Percentiles rank a stretch among this genome's conserved stretches.
Conservation (phyloP, 768 basidiomycete species). For the Mycena vulgaris region DNA sequence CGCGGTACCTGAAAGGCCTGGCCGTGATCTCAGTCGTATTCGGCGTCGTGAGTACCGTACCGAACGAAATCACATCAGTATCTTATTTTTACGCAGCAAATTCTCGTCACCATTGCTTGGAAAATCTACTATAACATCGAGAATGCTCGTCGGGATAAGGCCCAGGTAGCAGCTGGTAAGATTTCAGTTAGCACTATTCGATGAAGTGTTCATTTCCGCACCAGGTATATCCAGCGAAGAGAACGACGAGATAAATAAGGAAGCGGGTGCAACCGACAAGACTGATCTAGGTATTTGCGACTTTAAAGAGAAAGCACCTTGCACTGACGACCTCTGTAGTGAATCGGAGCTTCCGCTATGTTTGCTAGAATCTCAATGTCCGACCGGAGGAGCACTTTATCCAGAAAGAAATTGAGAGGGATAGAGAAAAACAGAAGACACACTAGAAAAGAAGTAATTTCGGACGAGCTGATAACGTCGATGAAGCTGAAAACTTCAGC, state of each 20-base stretch:
- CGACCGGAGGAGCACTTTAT: too few species aligned
- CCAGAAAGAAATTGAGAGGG: too few species aligned
- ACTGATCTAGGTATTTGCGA: conserved; percentile 13
- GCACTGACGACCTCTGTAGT: not conserved
- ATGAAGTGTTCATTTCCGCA: not conserved
- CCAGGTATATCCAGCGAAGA: conserved; percentile 15
- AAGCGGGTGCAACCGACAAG: conserved; percentile 11
- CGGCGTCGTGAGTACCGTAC: conserved; percentile 8
- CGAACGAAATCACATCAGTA: not conserved
- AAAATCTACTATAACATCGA: conserved; percentile 19
- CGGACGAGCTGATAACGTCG: too few species aligned
- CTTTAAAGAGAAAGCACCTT: not conserved
- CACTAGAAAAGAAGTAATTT: not conserved
- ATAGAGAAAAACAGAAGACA: not conserved
- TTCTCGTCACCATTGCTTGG: conserved; percentile 19
- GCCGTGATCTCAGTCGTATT: conserved; percentile 16
- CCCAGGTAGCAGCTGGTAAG: conserved; percentile 8
- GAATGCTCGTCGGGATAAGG: conserved; percentile 28
- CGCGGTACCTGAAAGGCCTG: conserved; percentile 25
- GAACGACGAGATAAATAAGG: conserved; percentile 14
- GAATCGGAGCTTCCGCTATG: conserved; percentile 28
- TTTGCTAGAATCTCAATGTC: conserved; percentile 14
- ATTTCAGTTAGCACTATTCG: not conserved
- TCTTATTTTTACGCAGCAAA: conserved; percentile 13
- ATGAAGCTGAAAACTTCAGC: too few species aligned